Evolutionary conservation across 208 protist genomes (phyloP), one percentile per base, ranked within the genome.

Genomic region (Trypanosoma avium): DNA sequence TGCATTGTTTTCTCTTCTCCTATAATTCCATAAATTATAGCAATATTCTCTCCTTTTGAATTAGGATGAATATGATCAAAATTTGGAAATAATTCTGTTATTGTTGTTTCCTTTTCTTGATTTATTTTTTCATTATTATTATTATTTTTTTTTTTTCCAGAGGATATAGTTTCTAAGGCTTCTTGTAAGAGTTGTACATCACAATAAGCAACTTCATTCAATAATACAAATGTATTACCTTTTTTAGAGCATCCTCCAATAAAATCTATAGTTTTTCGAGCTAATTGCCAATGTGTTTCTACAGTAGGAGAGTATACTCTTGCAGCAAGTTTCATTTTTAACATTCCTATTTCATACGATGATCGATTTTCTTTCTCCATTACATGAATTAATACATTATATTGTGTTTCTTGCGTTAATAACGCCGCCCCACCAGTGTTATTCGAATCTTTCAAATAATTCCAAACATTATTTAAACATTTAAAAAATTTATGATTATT

Each of bases 21-120:
- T 26, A 84, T 60, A 26, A 89, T 61, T 4, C 86, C 86, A 57
- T 92, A 92, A 27, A 92, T 40, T 4, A 89, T 56, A 0, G 89
- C 68, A 43, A 81, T 57, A 0, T 57, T 36, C 0, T 30, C 19
- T 22, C 68, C 76, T 8, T 42, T 50, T 22, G 67, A 70, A 0
- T 35, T 19, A 15, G 58, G 64, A 53, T 75, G 65, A 42, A 80
- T 40, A 22, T 87, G 75, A 62, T 87, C 81, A 3, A 86, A 56
- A 1, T 66, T 54, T 0, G 49, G 24, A 48, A 86, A 54, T 15
- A 62, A 15, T 9, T n/a, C n/a, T n/a, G 19, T 22, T 19, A 43
- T 43, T 29, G 33, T 24, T 33, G 64, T 50, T 2, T 60, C 35
- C 9, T n/a, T 15, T 12, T 61, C 40, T 35, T 57, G 35, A 38